phyloP scores from a whole-genome alignment of 257 asterid genomes.

The Petunia axillaris region DNA sequence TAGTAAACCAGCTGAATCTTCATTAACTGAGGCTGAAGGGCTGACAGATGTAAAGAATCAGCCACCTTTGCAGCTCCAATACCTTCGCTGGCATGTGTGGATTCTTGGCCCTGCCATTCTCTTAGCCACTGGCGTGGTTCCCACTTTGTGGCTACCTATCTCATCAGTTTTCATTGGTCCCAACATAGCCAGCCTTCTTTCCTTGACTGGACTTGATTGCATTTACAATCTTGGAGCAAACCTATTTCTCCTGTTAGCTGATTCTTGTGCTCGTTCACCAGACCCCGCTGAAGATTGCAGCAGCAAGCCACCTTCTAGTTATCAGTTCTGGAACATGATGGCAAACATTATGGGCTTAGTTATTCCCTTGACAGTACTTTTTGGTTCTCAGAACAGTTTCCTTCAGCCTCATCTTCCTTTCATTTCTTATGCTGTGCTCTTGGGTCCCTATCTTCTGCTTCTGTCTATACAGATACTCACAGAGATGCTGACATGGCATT shows the following conservation, averaged over 20 bases:
- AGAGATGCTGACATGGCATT: slow-evolving; percentile 94
- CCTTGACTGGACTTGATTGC: slow-evolving; percentile 94
- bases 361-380: slow-evolving; percentile 52
- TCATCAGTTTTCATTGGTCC: slow-evolving; percentile 89
- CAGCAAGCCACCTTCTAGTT: slow-evolving; percentile 71
- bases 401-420: slow-evolving; percentile 67
- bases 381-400: slow-evolving; percentile 58
- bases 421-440: slow-evolving; percentile 65
- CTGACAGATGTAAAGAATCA: slow-evolving; percentile 26
- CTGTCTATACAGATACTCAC: slow-evolving; percentile 75
- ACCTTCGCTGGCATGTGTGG: slow-evolving; percentile 71
- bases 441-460: slow-evolving; percentile 92
- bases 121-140: slow-evolving; percentile 81
- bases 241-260: slow-evolving; percentile 93
- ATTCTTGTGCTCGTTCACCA: slow-evolving; percentile 65
- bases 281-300: slow-evolving; percentile 30
- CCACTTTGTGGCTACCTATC: slow-evolving; percentile 89
- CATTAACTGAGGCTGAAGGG: slow-evolving; percentile 44
- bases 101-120: slow-evolving; percentile 80
- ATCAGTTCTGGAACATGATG: slow-evolving; percentile 75
- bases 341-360: slow-evolving; percentile 63
- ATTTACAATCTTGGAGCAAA: slow-evolving; percentile 86
- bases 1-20: slow-evolving; percentile 39
- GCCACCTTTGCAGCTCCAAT: slow-evolving; percentile 38
- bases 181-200: slow-evolving; percentile 88